Evolutionary conservation across 2,329 filamentous ascomycete genomes (phyloP).

Genomic region (Aspergillus piperis): DNA sequence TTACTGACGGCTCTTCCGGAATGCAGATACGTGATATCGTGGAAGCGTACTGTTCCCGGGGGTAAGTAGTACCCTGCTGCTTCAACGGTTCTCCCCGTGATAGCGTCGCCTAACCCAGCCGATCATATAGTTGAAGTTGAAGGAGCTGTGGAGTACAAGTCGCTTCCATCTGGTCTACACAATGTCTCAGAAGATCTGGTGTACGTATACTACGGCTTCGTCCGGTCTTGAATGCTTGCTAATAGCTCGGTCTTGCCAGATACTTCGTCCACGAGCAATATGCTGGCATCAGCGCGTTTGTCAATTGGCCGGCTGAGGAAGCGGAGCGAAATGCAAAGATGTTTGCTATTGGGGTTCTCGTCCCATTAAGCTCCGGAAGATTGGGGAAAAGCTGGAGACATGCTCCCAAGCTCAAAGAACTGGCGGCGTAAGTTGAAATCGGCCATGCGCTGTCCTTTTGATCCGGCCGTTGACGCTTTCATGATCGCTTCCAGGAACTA

Average conservation of each 20-base stretch:
- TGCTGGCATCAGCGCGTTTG: conserved; percentile 88
- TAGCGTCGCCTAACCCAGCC: conserved; percentile 11
- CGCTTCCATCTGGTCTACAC: conserved; percentile 88
- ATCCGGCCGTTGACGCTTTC: conserved; percentile 17
- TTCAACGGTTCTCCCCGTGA: background rate
- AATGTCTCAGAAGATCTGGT: conserved; percentile 81
- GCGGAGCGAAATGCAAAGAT: conserved; percentile 85
- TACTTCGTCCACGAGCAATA: conserved; percentile 88
- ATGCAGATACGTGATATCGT: conserved; percentile 73
- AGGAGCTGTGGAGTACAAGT: conserved; percentile 93
- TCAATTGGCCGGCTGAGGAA: conserved; percentile 78
- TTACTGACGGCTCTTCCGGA: background rate
- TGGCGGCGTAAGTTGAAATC: conserved; percentile 63
- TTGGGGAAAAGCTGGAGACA: conserved; percentile 89
- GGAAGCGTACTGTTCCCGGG: conserved; percentile 73
- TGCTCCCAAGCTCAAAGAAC: conserved; percentile 70
- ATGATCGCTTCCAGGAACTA: conserved; percentile 48
- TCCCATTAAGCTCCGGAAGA: conserved; percentile 80
- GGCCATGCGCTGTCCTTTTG: background rate
- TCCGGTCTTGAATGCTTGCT: conserved; percentile 8
- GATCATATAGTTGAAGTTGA: conserved; percentile 62
- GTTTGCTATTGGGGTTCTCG: conserved; percentile 85
- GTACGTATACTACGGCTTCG: conserved; percentile 34
- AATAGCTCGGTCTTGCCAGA: conserved; percentile 47
- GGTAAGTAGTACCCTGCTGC: conserved; percentile 50